Evolutionary conservation across 306 rosid species (phyloP), one percentile per base, ranked within the genome.

Genomic region (Fagus sylvatica): DNA sequence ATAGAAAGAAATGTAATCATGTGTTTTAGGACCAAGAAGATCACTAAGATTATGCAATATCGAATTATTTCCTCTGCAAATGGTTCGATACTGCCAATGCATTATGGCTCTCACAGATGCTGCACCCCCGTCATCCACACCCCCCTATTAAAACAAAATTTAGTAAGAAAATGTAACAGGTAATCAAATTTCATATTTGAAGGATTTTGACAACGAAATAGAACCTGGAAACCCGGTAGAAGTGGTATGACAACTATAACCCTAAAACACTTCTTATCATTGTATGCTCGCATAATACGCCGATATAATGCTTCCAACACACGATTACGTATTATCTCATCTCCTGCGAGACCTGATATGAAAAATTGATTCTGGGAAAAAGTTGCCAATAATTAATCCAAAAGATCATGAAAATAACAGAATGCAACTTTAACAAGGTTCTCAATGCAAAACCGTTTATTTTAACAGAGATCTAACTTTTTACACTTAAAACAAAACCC

Each of bases 41-140:
- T 90, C 87, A 74, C 69, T 78, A 69, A 96, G 91, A 83, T 90
- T 96, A 75, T 96, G 91, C 74, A 93, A 72, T 82, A 96, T 91
- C 42, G 99, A 96, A 85, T 74, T 80, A 22, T 64, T 85, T 81
- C 99, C 98, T 84, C 99, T 88, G 78, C 93, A 93, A 84, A 96
- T 96, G 64, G 99, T 93, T 86, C 97, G 96, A 81, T 93, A 90
- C 84, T 96, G 99, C 94, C 98, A 96, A 74, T 96, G 98, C 97
- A 96, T 88, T 81, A 96, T 93, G 74, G 99, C 98, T 91, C 98
- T 96, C 74, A 96, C 97, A 49, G 99, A 91, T 81, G 99, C 99
- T 54, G 99, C 99, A 30, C 99, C 98, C 54, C 90, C 84, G 78
- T 96, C 99, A 87, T 96, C 99, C 81, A 96, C 74, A n/a, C 98